These are phyloP conservation scores for Lactifluus rugatus DNA, from an alignment of 768 basidiomycete species.

Conservation along the genomic window DNA sequence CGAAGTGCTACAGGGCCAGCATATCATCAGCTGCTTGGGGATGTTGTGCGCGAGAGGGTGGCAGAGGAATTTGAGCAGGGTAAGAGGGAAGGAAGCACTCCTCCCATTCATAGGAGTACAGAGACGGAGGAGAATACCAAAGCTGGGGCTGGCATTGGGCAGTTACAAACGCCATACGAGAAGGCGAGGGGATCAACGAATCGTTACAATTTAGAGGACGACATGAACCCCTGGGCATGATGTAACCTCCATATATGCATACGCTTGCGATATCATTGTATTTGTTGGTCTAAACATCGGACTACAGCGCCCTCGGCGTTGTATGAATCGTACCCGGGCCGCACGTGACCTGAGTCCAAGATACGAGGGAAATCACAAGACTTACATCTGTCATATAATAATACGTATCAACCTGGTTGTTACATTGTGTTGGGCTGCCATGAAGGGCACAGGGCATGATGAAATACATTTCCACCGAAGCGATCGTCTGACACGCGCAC, in stretches of 20 bases:
- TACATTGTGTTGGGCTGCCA: too few species aligned
- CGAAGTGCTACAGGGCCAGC: constrained; percentile 36
- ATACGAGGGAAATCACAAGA: too few species aligned
- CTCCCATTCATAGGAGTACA: background rate
- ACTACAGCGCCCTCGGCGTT: background rate
- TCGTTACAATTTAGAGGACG: constrained; percentile 28
- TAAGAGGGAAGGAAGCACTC: constrained; percentile 2
- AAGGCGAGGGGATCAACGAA: constrained; percentile 23
- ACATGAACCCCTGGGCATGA: constrained; percentile 55
- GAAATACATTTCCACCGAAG: background rate
- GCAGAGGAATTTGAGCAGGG: constrained; percentile 25
- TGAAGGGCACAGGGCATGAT: too few species aligned
- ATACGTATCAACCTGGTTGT: too few species aligned
- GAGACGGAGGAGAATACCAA: background rate
- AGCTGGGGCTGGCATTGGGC: constrained; percentile 16
- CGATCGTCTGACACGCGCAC: background rate
- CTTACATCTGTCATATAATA: too few species aligned
- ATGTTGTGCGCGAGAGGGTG: constrained; percentile 32
- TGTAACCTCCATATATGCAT: constrained; percentile 6
- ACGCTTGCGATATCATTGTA: background rate
- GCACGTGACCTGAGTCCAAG: too few species aligned
- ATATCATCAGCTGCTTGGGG: constrained; percentile 38
- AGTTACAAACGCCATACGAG: constrained; percentile 33
- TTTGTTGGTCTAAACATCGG: background rate
- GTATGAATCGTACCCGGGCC: too few species aligned